A percentile compares a stretch with the other conserved stretches of the same genome.
These are phyloP conservation scores for Flammula alnicola DNA, from an alignment of 1,284 basidiomycete species.

Conservation along the genomic window DNA sequence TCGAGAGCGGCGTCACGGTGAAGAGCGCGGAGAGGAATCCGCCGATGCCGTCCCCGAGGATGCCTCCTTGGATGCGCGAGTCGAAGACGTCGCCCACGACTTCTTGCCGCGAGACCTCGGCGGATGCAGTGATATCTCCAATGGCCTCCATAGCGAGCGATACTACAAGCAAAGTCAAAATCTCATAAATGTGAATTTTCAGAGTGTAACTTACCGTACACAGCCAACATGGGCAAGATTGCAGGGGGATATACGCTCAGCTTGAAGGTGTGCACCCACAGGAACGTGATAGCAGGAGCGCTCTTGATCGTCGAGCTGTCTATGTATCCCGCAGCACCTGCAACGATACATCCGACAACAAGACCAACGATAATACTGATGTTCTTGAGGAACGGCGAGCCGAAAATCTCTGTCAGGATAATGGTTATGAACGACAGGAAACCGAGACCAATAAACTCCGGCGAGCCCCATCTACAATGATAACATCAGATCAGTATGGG, in stretches of 20 bases:
- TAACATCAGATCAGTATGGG: not conserved
- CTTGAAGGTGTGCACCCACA: conserved; percentile 85
- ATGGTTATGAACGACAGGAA: conserved; percentile 84
- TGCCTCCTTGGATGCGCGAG: conserved; percentile 82
- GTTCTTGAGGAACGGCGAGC: conserved; percentile 84
- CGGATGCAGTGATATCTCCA: conserved; percentile 85
- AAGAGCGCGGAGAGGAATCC: conserved; percentile 79
- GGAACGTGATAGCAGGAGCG: conserved; percentile 79
- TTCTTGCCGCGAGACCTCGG: conserved; percentile 76
- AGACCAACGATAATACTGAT: conserved; percentile 77
- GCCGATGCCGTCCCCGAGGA: conserved; percentile 77
- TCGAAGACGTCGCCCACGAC: conserved; percentile 79
- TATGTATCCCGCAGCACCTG: conserved; percentile 78
- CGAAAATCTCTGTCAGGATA: conserved; percentile 78
- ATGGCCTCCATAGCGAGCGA: conserved; percentile 84
- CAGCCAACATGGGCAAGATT: conserved; percentile 82
- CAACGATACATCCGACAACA: conserved; percentile 78
- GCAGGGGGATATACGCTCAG: conserved; percentile 81
- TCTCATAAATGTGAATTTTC: not conserved
- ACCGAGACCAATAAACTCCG: conserved; percentile 84
- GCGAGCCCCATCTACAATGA: conserved; percentile 68
- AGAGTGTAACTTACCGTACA: conserved; percentile 58
- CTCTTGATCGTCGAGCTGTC: conserved; percentile 63
- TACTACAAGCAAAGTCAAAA: conserved; percentile 49
- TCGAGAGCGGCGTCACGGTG: conserved; percentile 80